Conservation (phyloP, 192 early-diverging fungal species). For the Kickxella alabastrina region DNA sequence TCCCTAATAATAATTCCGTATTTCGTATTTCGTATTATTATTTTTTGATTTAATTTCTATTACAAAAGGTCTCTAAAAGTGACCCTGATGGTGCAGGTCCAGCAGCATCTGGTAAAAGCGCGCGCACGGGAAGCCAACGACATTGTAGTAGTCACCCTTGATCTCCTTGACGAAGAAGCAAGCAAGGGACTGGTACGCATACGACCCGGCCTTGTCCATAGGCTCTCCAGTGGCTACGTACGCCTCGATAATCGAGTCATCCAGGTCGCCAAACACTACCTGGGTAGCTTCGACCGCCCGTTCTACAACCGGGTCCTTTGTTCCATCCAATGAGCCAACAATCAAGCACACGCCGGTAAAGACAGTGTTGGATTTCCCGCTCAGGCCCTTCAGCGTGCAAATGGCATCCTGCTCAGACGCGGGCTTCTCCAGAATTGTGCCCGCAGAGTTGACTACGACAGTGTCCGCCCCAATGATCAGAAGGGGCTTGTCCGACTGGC, state of each 20-base stretch:
- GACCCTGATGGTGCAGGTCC: constrained; percentile 15
- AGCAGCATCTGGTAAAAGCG: constrained; percentile 49
- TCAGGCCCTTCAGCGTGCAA: constrained; percentile 59
- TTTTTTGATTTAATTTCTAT: not conserved
- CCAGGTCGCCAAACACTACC: constrained; percentile 63
- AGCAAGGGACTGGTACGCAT: constrained; percentile 80
- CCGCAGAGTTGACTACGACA: constrained; percentile 58
- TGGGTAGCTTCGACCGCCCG: constrained; percentile 56
- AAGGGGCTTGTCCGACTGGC: constrained; percentile 37
- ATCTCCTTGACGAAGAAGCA: constrained; percentile 68
- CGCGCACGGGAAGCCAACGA: constrained; percentile 54
- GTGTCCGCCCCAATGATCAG: constrained; percentile 85
- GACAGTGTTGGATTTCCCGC: constrained; percentile 63
- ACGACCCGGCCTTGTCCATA: constrained; percentile 78
- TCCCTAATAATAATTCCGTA: no score
- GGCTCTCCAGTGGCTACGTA: constrained; percentile 64
- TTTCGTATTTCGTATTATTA: no score
- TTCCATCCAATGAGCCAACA: constrained; percentile 3
- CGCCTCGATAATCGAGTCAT: constrained; percentile 59
- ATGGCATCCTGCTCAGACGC: constrained; percentile 54
- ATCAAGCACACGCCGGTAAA: constrained; percentile 70
- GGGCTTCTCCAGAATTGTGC: constrained; percentile 84
- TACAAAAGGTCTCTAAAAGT: not conserved
- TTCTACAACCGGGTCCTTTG: constrained; percentile 4
- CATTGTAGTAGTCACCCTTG: constrained; percentile 82